Percentiles rank a stretch among this genome's conserved stretches.
These are phyloP conservation scores for Golubevia sp. DNA, from an alignment of 1,284 basidiomycete species.

Conservation along the genomic window DNA sequence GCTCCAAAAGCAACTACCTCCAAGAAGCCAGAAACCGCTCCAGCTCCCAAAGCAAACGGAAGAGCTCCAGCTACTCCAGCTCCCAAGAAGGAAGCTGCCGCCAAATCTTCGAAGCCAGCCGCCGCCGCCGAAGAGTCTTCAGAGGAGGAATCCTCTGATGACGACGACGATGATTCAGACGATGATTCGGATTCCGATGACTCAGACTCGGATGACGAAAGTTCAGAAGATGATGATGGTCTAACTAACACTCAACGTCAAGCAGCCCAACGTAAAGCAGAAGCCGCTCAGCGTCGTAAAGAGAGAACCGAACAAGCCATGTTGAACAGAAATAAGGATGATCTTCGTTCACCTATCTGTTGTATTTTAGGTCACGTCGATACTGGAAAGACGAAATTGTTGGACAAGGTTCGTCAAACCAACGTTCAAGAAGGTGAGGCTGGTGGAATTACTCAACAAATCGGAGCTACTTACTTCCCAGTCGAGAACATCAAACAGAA, in stretches of 20 bases:
- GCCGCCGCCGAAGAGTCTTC: constrained; percentile 12
- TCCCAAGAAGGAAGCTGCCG: constrained; percentile 1
- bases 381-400: constrained; percentile 60
- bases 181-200: constrained; percentile 16
- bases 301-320: constrained; percentile 48
- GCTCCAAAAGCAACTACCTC: constrained; percentile 7
- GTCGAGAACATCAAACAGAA: constrained; percentile 51
- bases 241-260: constrained; percentile 43
- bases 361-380: constrained; percentile 62
- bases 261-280: constrained; percentile 42
- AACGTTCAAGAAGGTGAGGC: constrained; percentile 61
- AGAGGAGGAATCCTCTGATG: constrained; percentile 23
- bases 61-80: background rate
- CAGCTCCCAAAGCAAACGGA: background rate
- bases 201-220: too few relatives aligned
- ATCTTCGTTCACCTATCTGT: constrained; percentile 58
- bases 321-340: constrained; percentile 48
- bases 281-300: constrained; percentile 42
- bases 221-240: constrained; percentile 42
- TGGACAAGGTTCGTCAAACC: constrained; percentile 61
- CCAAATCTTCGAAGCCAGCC: constrained; percentile 4
- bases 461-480: constrained; percentile 61
- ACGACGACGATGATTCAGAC: constrained; percentile 22
- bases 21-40: background rate
- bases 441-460: constrained; percentile 61